phyloP scores from a whole-genome alignment of 768 basidiomycete genomes.

The Lentinula sp. region DNA sequence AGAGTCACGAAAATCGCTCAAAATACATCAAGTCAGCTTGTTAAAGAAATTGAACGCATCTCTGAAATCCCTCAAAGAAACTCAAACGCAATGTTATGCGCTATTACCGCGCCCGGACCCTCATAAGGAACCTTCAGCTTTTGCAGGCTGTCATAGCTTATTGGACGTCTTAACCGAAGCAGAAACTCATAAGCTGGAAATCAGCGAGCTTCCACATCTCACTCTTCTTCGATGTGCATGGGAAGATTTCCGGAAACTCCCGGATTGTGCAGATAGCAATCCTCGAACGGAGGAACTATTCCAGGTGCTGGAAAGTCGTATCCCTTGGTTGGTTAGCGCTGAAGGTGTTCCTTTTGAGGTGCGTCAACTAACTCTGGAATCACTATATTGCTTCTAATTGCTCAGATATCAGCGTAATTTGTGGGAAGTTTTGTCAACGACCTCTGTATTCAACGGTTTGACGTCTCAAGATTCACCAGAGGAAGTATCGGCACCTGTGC shows the following conservation, averaged over 20 bases:
- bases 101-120: constrained; percentile 50
- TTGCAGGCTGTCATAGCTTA: constrained; percentile 39
- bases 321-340: constrained; percentile 51
- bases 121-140: constrained; percentile 40
- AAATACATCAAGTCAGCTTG: constrained; percentile 52
- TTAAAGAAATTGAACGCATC: constrained; percentile 50
- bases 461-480: constrained; percentile 14
- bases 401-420: constrained; percentile 29
- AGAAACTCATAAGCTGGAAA: constrained; percentile 19
- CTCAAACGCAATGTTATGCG: constrained; percentile 49
- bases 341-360: constrained; percentile 55
- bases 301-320: constrained; percentile 44
- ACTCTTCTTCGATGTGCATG: constrained; percentile 63
- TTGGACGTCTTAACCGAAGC: constrained; percentile 29
- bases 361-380: constrained; percentile 6
- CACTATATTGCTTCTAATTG: not conserved
- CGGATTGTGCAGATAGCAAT: constrained; percentile 22
- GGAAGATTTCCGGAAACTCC: constrained; percentile 35
- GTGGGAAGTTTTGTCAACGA: constrained; percentile 56
- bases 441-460: constrained; percentile 42
- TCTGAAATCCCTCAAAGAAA: constrained; percentile 45
- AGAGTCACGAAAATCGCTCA: constrained; percentile 56
- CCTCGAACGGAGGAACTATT: constrained; percentile 59
- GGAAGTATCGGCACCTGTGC: constrained; percentile 16
- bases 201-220: constrained; percentile 35